Base-by-base conservation (phyloP, 1,139 yeast genomes). In the Kurtzmaniella natalensis region DNA sequence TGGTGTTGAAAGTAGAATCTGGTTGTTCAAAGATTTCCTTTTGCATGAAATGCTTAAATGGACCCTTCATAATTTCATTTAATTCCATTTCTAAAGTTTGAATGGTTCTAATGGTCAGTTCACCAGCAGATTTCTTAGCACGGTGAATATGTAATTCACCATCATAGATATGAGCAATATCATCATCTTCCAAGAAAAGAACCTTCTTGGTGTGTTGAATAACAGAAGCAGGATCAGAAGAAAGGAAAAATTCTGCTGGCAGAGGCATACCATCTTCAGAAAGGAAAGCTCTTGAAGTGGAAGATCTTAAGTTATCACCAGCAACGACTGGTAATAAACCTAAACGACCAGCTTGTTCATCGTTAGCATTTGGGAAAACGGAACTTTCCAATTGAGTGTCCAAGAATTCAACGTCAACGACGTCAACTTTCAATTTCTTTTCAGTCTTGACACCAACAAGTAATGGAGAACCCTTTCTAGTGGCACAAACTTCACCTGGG, bases 21-120 rank as follows among this genome's bases (percentile, higher is more conserved):
- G 98, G 98, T 67, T 94, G 99, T 64, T 94, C 98, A 56, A 84
- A 86, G 50, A 94, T 94, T 68, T 94, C 99, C 75, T 94, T 94
- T 66, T 89, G 95, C 99, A 94, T 94, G 61, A 89, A 94, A 64
- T 92, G 98, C 48, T 78, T 80, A 70, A 84, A 92, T 45, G 86
- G 84, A 50, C 98, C 98, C 72, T 88, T 92, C 98, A 92, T 92
- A 55, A 94, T 92, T 68, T 92, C 94, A 45, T 94, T 94, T 57
- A 94, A 77, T 67, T 94, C 96, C 83, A 94, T 76, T 66, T 94
- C 98, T 54, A 94, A 74, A 37, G 97, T 92, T 64, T 92, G 96
- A 54, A 94, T 94, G 39, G 92, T 84, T 71, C 99, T 83, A 37
- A 88, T 86, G 41, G 96, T 81, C 23, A 96, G 81, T 51, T 85